Percentiles rank a stretch among this genome's conserved stretches.
Conservation (phyloP, 495 filamentous ascomycete genomes). For the Lophiotrema nucula region DNA sequence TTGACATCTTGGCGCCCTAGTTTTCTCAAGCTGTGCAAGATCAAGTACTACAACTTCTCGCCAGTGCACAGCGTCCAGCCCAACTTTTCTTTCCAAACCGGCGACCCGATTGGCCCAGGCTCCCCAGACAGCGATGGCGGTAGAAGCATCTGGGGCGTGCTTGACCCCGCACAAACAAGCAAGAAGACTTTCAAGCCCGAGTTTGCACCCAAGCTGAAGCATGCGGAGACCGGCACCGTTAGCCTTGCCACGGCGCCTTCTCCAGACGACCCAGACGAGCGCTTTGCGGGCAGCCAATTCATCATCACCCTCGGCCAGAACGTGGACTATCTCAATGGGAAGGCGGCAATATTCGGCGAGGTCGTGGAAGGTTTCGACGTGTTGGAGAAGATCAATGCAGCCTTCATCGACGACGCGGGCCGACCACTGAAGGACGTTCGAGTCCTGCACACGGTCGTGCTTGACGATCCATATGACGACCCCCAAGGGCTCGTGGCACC, state of each 20-base stretch:
- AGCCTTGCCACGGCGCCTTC: constrained; percentile 88
- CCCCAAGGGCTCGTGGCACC: constrained; percentile 73
- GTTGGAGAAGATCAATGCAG: constrained; percentile 87
- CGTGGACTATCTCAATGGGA: constrained; percentile 84
- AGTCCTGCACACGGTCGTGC: constrained; percentile 82
- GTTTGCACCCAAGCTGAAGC: constrained; percentile 79
- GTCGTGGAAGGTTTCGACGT: constrained; percentile 92
- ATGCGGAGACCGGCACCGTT: constrained; percentile 81
- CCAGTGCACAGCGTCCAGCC: constrained; percentile 85
- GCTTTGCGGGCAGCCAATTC: constrained; percentile 84
- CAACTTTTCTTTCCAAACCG: constrained; percentile 91
- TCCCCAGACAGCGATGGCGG: constrained; percentile 84
- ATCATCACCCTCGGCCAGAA: constrained; percentile 84
- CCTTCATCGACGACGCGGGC: constrained; percentile 80
- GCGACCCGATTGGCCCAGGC: constrained; percentile 84
- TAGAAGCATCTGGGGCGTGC: constrained; percentile 82
- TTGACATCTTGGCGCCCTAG: constrained; percentile 59
- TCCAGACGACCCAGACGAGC: constrained; percentile 72
- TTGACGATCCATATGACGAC: constrained; percentile 87
- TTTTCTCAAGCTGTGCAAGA: constrained; percentile 95
- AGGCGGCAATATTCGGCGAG: constrained; percentile 89
- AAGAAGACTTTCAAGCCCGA: constrained; percentile 80
- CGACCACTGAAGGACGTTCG: constrained; percentile 88
- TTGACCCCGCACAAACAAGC: constrained; percentile 59
- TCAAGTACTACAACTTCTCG: constrained; percentile 97